These are phyloP conservation scores for Cryptomeria japonica DNA, from an alignment of 75 land plant genomes.

Conservation along the genomic window DNA sequence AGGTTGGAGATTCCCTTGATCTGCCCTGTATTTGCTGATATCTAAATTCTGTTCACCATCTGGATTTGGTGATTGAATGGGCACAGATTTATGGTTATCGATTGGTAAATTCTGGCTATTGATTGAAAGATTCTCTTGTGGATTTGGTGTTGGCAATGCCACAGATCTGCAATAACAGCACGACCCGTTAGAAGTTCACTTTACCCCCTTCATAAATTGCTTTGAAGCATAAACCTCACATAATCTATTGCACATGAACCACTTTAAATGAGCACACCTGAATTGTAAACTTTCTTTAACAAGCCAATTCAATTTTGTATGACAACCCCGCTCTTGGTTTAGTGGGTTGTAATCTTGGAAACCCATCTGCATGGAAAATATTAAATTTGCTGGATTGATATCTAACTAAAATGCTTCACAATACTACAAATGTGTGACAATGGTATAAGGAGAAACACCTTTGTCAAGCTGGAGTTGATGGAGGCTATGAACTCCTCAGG, in stretches of 20 bases:
- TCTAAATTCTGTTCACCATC: constrained; percentile 5
- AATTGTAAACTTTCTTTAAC: constrained; percentile 76
- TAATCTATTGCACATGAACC: not conserved
- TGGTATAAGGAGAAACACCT: constrained; percentile 31
- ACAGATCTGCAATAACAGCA: not conserved
- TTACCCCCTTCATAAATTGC: not conserved
- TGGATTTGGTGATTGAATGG: constrained; percentile 8
- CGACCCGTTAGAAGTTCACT: not conserved
- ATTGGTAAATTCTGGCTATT: constrained; percentile 13
- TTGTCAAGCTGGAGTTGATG: constrained; percentile 40
- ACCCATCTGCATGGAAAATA: constrained; percentile 44
- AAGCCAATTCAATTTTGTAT: constrained; percentile 59
- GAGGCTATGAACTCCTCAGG: constrained; percentile 39
- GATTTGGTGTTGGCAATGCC: constrained; percentile 10
- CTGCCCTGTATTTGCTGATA: constrained; percentile 25
- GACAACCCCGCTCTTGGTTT: constrained; percentile 65
- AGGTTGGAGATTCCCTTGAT: constrained; percentile 16
- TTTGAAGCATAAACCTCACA: not conserved
- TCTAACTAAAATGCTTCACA: not conserved
- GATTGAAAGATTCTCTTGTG: constrained; percentile 8
- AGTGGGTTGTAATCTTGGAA: constrained; percentile 62
- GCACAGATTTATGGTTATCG: not conserved
- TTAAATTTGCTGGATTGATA: not conserved
- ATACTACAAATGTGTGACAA: constrained; percentile 6
- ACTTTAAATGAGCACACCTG: constrained; percentile 33